Evolutionary conservation across 2,329 filamentous ascomycete species (phyloP), one percentile per base, ranked within the genome.

Genomic region (Dactylellina cionopaga): DNA sequence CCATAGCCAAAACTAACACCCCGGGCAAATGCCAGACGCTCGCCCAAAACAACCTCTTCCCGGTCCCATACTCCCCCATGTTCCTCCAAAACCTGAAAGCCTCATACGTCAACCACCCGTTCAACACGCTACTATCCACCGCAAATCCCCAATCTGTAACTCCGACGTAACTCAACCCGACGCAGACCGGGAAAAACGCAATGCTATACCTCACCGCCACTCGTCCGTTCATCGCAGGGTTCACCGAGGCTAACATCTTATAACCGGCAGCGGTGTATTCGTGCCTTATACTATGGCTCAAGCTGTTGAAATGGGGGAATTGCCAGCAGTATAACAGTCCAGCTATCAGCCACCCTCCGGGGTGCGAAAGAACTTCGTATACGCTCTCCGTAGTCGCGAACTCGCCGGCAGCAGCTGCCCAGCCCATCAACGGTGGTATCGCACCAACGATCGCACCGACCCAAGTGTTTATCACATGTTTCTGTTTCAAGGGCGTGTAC

Each of bases 341-440:
- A 0, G 92, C 94, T 11, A 97, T 83, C 0, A 98, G 82, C 95
- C 95, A 99, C 2, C 94, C 95, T 3, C 95, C 95, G 0, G 76
- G 76, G 46, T 77, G 76, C 1, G 68, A 72, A 0, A 77, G 64
- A 22, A 63, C 59, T 43, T 63, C 60, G 22, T 46, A 58, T 11
- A 59, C 43, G 15, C 43, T 52, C 17, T 59, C 62, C 13, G 69
- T 73, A 3, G 69, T 66, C 6, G 92, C 92, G 44, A 89, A 90
- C 80, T 97, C 92, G 55, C 92, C 93, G 0, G 92, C 93, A 0
- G 95, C 95, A 0, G 95, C 95, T 13, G 92, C 91, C 95, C 95
- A 99, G 75, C 95, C 95, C 95, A 99, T 99, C 29, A 99, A 82
- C 0, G 95, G 95, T 0, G 95, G 94, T 64, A 99, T 96, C 0